Base-by-base conservation (phyloP, 768 basidiomycete genomes). In the Kwoniella mangroviensis region DNA sequence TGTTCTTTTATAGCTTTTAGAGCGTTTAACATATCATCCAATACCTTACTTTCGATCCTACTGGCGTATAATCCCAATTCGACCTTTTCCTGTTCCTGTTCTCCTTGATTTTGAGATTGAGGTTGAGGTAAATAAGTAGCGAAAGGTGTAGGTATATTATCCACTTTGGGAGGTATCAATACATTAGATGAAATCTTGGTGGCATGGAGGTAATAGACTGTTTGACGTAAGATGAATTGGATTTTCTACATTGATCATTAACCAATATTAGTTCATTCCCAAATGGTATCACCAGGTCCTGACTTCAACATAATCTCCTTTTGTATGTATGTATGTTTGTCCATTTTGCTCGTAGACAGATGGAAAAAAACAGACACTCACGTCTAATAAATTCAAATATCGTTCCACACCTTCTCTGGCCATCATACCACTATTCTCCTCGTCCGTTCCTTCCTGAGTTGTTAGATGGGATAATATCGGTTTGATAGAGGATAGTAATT, bases 161-260 rank as follows among this genome's bases (percentile, higher is more conserved):
- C 53, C 28, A 65, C 53, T 9, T 60, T 53, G 21, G 76, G 74
- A 4, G 77, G 77, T 24, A 66, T 28, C 17, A 81, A 69, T 0
- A 73, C 73, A 2, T 59, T 26, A 0, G 73, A 70, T 2, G 75
- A 70, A 9, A 74, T 71, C n/a, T 65, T 51, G 51, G 72, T 77
- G 66, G 75, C 73, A n/a, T 69, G 76, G 24, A 81, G 73, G 69
- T 79, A 79, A 63, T 77, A 78, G 24, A 81, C 74, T 34, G 75
- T 77, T 63, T 81, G 79, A 24, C 79, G 70, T 17, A 81, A 76
- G n/a, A 78, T 66, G 66, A 73, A 77, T 75, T 81, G 79, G 68
- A 81, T 81, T 71, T 77, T 77, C 79, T 80, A 57, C 19, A 17
- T 49, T 13, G 45, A 19, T 34, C 34, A 34, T 34, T 6, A 34